Evolutionary conservation across 768 basidiomycete species (phyloP), one percentile per base, ranked within the genome.

Genomic region (Leccinellum albellum): DNA sequence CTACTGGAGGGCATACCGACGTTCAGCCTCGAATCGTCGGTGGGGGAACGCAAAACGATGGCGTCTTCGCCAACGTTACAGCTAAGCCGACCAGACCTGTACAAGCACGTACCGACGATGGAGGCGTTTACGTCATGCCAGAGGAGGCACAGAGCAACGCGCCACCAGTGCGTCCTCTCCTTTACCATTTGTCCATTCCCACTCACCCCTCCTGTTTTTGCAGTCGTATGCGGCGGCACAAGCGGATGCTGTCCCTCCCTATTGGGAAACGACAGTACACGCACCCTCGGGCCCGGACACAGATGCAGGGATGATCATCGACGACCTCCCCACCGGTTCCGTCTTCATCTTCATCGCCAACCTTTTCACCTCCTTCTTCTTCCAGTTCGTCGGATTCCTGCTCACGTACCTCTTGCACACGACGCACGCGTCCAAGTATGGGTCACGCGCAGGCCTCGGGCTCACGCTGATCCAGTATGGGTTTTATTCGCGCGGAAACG

Each of bases 191-290:
- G 3, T 6, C 4, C 1, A 14, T 49, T 13, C 1, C 58, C 17
- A 2, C 29, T 35, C 33, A 28, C 13, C 37, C 17, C 3, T 4
- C 17, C 17, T 37, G 13, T 37, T 15, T 37, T 37, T 3, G 29
- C 55, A 94, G 90, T 85, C 94, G 0, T 99, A 99, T 66, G 80
- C 86, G 13, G 81, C 87, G 15, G 97, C 96, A 3, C 87, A 93
- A 60, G 82, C 87, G 28, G 96, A 99, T 67, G 84, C 91, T 0
- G 94, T 90, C 0, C 97, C 97, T 0, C 83, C 93, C 0, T 99
- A 99, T 73, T 98, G 94, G 91, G 96, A 99, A 68, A 98, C 91
- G 1, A 94, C 93, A 0, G 84, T 98, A 9, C 90, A 95, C 59
- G 86, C 94, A 0, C 93, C 93, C 0, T 72, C 76, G 0, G 75